Base-by-base conservation (phyloP, 2,329 filamentous ascomycete species). In the Neoarthrinium moseri region DNA sequence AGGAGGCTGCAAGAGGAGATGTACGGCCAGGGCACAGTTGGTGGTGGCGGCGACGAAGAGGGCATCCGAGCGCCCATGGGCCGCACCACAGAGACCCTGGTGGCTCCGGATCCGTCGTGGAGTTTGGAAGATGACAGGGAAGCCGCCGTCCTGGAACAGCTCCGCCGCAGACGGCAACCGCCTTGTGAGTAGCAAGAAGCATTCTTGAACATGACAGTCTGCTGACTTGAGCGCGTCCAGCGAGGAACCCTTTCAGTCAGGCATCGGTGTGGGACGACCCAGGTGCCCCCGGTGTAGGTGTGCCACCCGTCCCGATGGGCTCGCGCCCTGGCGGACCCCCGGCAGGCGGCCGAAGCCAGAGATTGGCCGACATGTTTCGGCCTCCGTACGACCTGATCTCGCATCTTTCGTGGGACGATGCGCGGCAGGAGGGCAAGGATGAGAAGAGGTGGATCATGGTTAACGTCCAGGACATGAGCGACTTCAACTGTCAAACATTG, bases 361-460 rank as follows among this genome's bases (percentile, higher is more conserved):
- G 89, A 57, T 83, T 99, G 4, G 91, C 92, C 29, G 89, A 97
- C 62, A 81, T 99, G 51, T 99, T 95, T 68, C 81, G 91, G 30
- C 94, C 94, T 3, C 94, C 94, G 0, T 94, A 91, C 65, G 90
- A 96, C 29, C 71, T 99, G 34, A 96, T 99, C 73, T 83, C 82
- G 18, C 81, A 81, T 26, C 67, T 89, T 24, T 72, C 82, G n/a
- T 96, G 89, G 84, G 89, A 96, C 53, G 79, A 86, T 47, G 94
- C 90, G 12, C 83, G 94, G 44, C 81, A 91, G 13, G 77, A 91
- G 56, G 94, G 92, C 49, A 95, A 94, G 63, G 87, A 91, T 36
- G 78, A 85, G 22, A 84, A 90, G 73, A 96, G 95, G 66, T 99
- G 94, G 94, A 80, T 99, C 38, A 69, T 99, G 56, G 90, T 96